Conservation (phyloP, 2,329 filamentous ascomycete genomes). For the Tolypocladium tundrense region DNA sequence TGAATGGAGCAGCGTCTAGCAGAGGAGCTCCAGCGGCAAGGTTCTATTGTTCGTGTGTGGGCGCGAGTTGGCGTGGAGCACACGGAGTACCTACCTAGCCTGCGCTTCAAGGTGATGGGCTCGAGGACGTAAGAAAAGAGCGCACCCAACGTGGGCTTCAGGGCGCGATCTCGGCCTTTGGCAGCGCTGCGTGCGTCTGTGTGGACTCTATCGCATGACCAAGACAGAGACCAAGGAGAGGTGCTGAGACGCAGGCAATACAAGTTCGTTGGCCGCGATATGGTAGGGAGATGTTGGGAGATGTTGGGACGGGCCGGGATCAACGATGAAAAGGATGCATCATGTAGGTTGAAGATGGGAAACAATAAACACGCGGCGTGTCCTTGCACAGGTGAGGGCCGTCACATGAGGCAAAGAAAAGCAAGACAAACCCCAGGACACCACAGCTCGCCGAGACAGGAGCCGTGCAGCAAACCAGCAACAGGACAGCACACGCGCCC, state of each 20-base stretch:
- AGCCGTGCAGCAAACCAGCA: too few relatives aligned
- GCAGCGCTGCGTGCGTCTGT: too few relatives aligned
- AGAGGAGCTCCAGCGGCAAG: background rate
- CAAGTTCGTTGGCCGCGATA: too few relatives aligned
- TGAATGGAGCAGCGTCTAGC: background rate
- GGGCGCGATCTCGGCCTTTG: too few relatives aligned
- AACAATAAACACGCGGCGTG: too few relatives aligned
- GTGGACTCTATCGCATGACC: too few relatives aligned
- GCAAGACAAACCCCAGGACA: background rate
- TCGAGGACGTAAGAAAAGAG: background rate
- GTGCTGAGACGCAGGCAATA: too few relatives aligned
- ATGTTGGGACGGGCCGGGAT: too few relatives aligned
- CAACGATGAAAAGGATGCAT: too few relatives aligned
- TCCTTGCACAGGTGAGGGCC: background rate
- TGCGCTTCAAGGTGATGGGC: background rate
- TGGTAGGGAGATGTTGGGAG: too few relatives aligned
- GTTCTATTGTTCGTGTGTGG: background rate
- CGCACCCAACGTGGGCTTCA: background rate
- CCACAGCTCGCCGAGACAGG: background rate
- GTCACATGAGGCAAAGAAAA: background rate
- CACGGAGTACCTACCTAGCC: background rate
- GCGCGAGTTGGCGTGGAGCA: background rate
- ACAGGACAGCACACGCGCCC: too few relatives aligned
- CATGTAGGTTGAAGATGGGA: background rate
- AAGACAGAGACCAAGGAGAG: too few relatives aligned